Percentiles rank a stretch among this genome's conserved stretches.
phyloP scores from a whole-genome alignment of 768 basidiomycete species.

The Mycena sanguinolenta region DNA sequence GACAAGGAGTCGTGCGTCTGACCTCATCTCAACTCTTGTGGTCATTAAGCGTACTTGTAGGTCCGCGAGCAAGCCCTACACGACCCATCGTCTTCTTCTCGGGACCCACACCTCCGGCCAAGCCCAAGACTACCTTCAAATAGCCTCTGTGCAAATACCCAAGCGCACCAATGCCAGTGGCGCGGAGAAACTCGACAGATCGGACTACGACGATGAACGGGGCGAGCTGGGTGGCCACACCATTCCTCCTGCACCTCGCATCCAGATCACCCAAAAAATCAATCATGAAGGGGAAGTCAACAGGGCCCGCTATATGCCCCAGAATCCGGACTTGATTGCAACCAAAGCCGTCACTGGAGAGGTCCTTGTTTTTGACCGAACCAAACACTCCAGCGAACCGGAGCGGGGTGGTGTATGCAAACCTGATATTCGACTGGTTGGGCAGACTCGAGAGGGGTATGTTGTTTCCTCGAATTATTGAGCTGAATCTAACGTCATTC shows the following conservation, averaged over 20 bases:
- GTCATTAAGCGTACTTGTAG: conserved; percentile 54
- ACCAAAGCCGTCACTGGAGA: conserved; percentile 94
- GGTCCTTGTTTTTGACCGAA: conserved; percentile 95
- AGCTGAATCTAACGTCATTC: conserved; percentile 11
- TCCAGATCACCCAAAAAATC: conserved; percentile 93
- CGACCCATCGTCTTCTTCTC: conserved; percentile 92
- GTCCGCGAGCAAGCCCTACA: conserved; percentile 93
- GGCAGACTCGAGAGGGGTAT: conserved; percentile 94
- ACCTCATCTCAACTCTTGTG: neutral
- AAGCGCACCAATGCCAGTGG: conserved; percentile 79
- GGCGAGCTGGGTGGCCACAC: conserved; percentile 96
- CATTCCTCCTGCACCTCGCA: conserved; percentile 85
- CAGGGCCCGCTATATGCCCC: conserved; percentile 98
- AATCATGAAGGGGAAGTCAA: conserved; percentile 98
- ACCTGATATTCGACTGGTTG: conserved; percentile 92
- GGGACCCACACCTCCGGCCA: conserved; percentile 98
- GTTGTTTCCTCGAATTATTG: conserved; percentile 43
- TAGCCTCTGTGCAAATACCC: conserved; percentile 94
- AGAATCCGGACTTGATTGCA: conserved; percentile 96
- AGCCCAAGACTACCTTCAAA: conserved; percentile 94
- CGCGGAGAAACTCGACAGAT: conserved; percentile 82
- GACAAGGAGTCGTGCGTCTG: conserved; percentile 89
- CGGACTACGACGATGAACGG: conserved; percentile 90
- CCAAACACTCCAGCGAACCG: conserved; percentile 95
- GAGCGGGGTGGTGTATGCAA: conserved; percentile 86